Evolutionary conservation across 257 asterid species (phyloP), one percentile per base, ranked within the genome.

Genomic region (Handroanthus guayacan): DNA sequence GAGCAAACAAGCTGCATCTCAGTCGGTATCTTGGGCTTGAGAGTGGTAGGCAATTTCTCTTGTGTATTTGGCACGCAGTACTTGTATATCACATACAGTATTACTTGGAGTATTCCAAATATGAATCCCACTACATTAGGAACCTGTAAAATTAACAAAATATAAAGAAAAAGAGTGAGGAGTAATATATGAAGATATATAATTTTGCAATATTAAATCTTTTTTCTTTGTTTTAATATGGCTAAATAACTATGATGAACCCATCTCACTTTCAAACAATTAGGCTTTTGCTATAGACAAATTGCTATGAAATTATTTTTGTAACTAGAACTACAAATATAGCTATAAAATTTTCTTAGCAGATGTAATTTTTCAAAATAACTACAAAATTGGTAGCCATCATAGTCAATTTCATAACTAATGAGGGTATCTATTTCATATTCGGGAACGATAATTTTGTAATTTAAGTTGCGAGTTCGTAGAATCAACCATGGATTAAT

Each of bases 91-190:
- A 79, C 4, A 37, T 86, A 90, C 3, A 90, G 69, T 16, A 82
- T 79, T 64, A 90, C 66, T 84, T 88, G 92, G 14, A 87, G 52
- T 5, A 79, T 52, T 20, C 92, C 92, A 80, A 88, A 75, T 37
- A 84, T 72, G 82, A 90, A 84, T 1, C 96, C 94, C 84, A 87
- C 73, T 13, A 86, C 45, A 74, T 85, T 88, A 51, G 88, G 92
- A 65, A 72, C 75, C 94, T 83, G 75, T 2, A 14, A 17, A 48
- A 66, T 25, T 54, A 20, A 2, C 10, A 9, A 63, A 43, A 13
- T 1, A 9, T 45, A 25, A 5, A 66, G 4, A 3, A 39, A 9
- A 9, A 36, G 12, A 5, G 1, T 11, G 20, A 3, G 7, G 25
- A 44, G 6, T 1, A 47, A 16, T 20, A 45, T 17, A 67, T 4